Percentiles rank a stretch among this genome's conserved stretches.
These are phyloP conservation scores for Penicillium desertorum DNA, from an alignment of 495 filamentous ascomycete species.

Conservation along the genomic window DNA sequence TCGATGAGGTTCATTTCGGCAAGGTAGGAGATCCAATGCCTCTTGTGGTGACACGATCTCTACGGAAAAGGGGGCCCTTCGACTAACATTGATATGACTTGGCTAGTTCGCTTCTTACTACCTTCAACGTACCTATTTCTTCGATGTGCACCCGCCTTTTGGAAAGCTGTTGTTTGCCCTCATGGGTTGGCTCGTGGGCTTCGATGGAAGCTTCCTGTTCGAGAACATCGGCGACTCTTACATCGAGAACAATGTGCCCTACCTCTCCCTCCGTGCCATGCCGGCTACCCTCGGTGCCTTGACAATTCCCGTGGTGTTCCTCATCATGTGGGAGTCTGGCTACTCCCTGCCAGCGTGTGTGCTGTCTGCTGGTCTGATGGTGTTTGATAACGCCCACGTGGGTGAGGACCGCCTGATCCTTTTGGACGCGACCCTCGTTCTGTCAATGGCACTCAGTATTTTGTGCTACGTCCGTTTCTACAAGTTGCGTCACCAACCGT, in stretches of 20 bases:
- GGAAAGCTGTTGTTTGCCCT: slow-evolving; percentile 72
- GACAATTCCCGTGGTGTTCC: slow-evolving; percentile 89
- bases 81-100: slow-evolving; percentile 20
- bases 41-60: neutral
- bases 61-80: slow-evolving; percentile 13
- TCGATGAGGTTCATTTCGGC: slow-evolving; percentile 99
- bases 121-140: slow-evolving; percentile 97
- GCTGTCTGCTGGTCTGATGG: slow-evolving; percentile 77
- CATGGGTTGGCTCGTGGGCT: slow-evolving; percentile 93
- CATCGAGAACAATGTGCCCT: slow-evolving; percentile 93
- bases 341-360: slow-evolving; percentile 93
- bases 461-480: slow-evolving; percentile 96
- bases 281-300: slow-evolving; percentile 88
- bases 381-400: slow-evolving; percentile 98
- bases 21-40: slow-evolving; percentile 63
- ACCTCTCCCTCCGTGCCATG: slow-evolving; percentile 91
- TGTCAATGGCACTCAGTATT: slow-evolving; percentile 92
- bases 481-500: slow-evolving; percentile 87
- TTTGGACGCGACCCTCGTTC: slow-evolving; percentile 88
- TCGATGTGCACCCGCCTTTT: slow-evolving; percentile 98
- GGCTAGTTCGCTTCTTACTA: slow-evolving; percentile 92
- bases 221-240: slow-evolving; percentile 99
- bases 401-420: slow-evolving; percentile 95
- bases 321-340: slow-evolving; percentile 99
- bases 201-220: slow-evolving; percentile 95